Evolutionary conservation across 306 rosid genomes (phyloP), one percentile per base, ranked within the genome.

Genomic region (Betula pendula): DNA sequence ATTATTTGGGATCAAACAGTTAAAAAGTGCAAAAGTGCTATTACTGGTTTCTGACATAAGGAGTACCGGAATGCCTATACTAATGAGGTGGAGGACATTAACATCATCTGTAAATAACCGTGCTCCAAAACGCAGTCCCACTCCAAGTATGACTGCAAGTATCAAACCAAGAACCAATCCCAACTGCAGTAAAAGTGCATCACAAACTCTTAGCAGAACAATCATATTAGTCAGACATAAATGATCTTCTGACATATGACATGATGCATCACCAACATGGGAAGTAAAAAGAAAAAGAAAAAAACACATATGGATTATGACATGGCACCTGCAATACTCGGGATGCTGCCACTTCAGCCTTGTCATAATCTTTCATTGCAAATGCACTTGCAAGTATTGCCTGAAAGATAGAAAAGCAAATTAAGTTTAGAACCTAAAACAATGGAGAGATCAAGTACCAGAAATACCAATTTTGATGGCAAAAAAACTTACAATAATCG

Each of bases 331-430:
- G 97, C 40, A 92, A 73, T 62, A 94, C 98, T 73, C 98, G 86
- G 31, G 94, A 76, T 16, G 98, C 97, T 13, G 92, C 86, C 50
- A 88, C 84, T 7, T 81, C 75, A 15, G 97, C 97, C 89, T 85
- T 94, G 45, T 90, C 86, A 19, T 73, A 72, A 87, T 94, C 97
- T 60, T 90, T 90, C 74, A 86, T 88, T 22, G 98, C 98, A 87
- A 94, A 94, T 77, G 97, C 94, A 67, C 89, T 91, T 5, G 98
- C 98, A 74, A 94, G 96, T 83, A 92, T 92, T 0, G 98, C 96
- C 98, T 93, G 87, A 56, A 24, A 81, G 80, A 74, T 73, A 38
- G 38, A 70, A 52, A 80, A 60, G 14, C 71, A 45, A 66, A 7
- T 20, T 66, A 63, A 62, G 53, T 73, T 77, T 31, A 77, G 43